Conservation (phyloP, 2,329 filamentous ascomycete genomes). For the Ophiostoma sp. region DNA sequence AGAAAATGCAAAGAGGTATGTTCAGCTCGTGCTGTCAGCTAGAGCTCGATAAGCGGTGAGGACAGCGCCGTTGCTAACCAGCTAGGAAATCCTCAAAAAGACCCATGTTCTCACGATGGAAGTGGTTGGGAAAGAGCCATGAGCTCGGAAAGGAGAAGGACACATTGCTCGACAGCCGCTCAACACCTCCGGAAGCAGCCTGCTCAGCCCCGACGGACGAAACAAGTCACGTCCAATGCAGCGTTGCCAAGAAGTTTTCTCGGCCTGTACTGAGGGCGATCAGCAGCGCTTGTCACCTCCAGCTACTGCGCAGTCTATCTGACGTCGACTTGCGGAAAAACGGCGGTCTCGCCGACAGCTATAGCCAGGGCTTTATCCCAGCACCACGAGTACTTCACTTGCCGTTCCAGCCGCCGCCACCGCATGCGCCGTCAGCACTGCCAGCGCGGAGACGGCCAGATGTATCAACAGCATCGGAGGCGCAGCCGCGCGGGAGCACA, state of each 20-base stretch:
- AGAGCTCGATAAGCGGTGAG: not conserved
- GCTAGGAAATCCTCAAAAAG: slow-evolving; percentile 16
- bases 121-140: slow-evolving; percentile 13
- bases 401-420: slow-evolving; percentile 1
- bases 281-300: slow-evolving; percentile 15
- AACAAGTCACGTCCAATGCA: not conserved
- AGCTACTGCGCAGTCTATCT: not conserved
- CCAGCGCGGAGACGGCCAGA: not conserved
- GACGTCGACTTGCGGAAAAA: not conserved
- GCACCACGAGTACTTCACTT: slow-evolving; percentile 1
- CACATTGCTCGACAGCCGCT: not conserved
- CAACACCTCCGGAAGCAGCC: not conserved
- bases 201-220: not conserved
- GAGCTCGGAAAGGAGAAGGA: slow-evolving; percentile 4
- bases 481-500: not conserved
- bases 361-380: not conserved
- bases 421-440: not conserved
- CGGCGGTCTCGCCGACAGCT: not conserved
- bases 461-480: not conserved
- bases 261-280: slow-evolving; percentile 21
- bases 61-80: not conserved
- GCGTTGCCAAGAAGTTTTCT: slow-evolving; percentile 18
- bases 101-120: slow-evolving; percentile 19
- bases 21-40: not conserved
- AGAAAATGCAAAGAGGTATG: slow-evolving; percentile 14